Percentiles rank a stretch among this genome's conserved stretches.
Conservation (phyloP, 164 flowering plant species). For the Umbellularia californica region DNA sequence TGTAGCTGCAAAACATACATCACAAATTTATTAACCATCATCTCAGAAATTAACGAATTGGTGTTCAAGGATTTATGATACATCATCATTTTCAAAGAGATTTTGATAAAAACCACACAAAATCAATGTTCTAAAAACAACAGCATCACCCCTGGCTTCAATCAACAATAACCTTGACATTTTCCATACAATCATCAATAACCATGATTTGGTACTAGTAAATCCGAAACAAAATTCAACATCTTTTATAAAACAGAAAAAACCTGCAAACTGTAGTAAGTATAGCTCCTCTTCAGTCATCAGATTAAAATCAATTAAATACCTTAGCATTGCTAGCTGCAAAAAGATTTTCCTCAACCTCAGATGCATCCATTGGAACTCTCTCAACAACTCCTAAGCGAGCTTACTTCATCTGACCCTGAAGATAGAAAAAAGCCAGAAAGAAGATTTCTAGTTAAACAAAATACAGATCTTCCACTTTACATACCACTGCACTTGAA, state of each 20-base stretch:
- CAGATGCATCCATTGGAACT: slow-evolving; percentile 60
- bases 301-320: slow-evolving; percentile 1
- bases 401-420: slow-evolving; percentile 22
- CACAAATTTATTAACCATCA: background rate
- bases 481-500: background rate
- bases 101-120: background rate
- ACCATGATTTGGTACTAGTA: too few species aligned
- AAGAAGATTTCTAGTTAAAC: background rate
- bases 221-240: too few species aligned
- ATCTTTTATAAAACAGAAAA: too few species aligned
- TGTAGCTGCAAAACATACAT: slow-evolving; percentile 59
- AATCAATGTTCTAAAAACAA: too few species aligned
- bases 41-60: background rate
- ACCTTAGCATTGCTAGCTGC: slow-evolving; percentile 93
- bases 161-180: too few species aligned
- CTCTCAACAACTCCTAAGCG: slow-evolving; percentile 8
- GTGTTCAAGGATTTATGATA: background rate
- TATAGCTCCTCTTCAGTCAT: background rate
- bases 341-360: slow-evolving; percentile 83
- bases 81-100: background rate
- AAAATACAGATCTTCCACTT: too few species aligned
- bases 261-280: background rate
- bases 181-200: too few species aligned
- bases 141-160: too few species aligned
- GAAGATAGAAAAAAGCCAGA: slow-evolving; percentile 1